These are phyloP conservation scores for Panus rudis DNA, from an alignment of 768 basidiomycete species.

Conservation along the genomic window DNA sequence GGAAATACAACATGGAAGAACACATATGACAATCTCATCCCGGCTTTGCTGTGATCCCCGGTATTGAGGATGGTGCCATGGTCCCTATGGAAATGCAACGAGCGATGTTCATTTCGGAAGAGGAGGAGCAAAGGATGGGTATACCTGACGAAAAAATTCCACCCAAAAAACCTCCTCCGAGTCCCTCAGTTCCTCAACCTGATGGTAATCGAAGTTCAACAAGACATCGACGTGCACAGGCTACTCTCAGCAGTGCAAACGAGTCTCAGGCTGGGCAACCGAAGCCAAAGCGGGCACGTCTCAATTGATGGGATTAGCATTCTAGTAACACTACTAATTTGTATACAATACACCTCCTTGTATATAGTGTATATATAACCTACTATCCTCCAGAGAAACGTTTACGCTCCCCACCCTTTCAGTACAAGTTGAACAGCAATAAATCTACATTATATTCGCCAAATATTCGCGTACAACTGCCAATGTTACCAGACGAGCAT, in stretches of 20 bases:
- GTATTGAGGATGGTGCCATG: background rate
- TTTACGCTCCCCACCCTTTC: no score
- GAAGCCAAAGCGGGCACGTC: background rate
- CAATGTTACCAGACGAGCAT: background rate
- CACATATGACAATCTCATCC: conserved; percentile 22
- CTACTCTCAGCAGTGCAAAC: background rate
- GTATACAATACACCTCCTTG: background rate
- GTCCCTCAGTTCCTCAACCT: background rate
- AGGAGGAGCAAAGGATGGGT: conserved; percentile 5
- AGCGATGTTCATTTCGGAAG: conserved; percentile 4
- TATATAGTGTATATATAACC: background rate
- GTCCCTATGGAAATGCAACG: background rate
- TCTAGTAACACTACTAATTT: background rate
- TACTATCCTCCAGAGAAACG: background rate
- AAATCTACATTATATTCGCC: no score
- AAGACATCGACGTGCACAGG: background rate
- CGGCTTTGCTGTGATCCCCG: conserved; percentile 2
- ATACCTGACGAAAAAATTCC: conserved; percentile 6
- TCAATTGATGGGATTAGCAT: background rate
- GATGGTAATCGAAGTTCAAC: background rate
- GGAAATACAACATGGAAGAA: conserved; percentile 25
- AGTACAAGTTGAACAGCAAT: background rate
- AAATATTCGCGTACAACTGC: background rate
- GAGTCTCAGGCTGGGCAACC: background rate
- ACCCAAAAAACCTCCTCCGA: background rate